A percentile compares a stretch with the other conserved stretches of the same genome.
Conservation (phyloP, 441 rosid species). For the Croton setiger region DNA sequence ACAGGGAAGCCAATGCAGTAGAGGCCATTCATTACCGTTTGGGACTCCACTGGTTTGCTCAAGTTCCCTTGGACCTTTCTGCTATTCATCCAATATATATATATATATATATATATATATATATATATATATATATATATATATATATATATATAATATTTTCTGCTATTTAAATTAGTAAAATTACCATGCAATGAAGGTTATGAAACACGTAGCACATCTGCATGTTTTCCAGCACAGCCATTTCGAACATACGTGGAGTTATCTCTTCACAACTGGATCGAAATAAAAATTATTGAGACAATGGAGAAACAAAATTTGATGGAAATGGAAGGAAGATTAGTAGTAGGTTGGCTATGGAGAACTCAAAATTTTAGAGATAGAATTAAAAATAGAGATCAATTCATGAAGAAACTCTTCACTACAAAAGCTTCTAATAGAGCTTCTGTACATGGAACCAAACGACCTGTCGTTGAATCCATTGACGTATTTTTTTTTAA, state of each 20-base stretch:
- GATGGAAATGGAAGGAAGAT: slow-evolving; percentile 1
- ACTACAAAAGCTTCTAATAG: slow-evolving; percentile 10
- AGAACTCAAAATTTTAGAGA: not conserved
- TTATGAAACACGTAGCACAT: slow-evolving; percentile 5
- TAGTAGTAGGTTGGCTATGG: not conserved
- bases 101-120: too few species aligned
- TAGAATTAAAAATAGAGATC: not conserved
- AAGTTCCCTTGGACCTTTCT: too few species aligned
- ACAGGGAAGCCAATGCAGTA: too few species aligned
- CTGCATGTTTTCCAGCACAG: not conserved
- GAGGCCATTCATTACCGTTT: too few species aligned
- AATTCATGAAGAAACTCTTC: not conserved
- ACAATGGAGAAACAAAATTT: not conserved
- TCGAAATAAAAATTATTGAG: too few species aligned
- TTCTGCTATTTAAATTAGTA: too few species aligned
- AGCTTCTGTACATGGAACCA: slow-evolving; percentile 19
- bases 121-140: too few species aligned
- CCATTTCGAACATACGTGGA: not conserved
- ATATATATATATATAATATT: too few species aligned
- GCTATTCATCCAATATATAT: too few species aligned
- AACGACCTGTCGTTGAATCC: slow-evolving; percentile 10
- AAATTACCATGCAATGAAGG: not conserved
- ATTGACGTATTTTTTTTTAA: not conserved
- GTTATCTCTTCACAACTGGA: too few species aligned
- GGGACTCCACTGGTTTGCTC: too few species aligned